Evolutionary conservation across 2,329 filamentous ascomycete genomes (phyloP).

Genomic region (Neurospora sp.): DNA sequence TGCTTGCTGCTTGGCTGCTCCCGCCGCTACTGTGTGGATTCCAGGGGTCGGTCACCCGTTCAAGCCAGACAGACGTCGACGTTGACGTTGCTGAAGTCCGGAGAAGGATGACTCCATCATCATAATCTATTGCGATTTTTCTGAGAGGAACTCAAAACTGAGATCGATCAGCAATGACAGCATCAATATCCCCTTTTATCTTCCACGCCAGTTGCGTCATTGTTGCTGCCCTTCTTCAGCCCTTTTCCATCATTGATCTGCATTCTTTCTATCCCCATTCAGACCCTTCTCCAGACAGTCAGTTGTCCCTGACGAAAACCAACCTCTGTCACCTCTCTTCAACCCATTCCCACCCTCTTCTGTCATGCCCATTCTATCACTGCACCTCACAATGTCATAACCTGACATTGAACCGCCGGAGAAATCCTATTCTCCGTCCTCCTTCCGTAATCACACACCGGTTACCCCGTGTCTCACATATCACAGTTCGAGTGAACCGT

Average conservation of each 20-base stretch:
- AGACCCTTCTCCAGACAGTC: not conserved
- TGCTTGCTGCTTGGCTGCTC: not conserved
- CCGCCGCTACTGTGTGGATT: not conserved
- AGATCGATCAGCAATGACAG: not conserved
- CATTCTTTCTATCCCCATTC: not conserved
- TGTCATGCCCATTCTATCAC: not conserved
- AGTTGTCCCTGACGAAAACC: not conserved
- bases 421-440: not conserved
- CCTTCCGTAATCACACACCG: not conserved
- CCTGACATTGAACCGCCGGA: not conserved
- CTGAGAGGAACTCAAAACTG: not conserved
- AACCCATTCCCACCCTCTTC: not conserved
- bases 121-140: not conserved
- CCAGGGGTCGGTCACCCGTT: not conserved
- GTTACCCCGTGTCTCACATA: not conserved
- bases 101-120: not conserved
- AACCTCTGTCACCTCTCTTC: not conserved
- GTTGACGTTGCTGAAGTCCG: not conserved
- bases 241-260: not conserved
- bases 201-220: not conserved
- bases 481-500: not conserved
- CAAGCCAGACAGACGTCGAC: not conserved
- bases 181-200: not conserved
- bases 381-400: not conserved
- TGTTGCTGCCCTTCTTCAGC: not conserved